Conservation (phyloP, 768 basidiomycete genomes). For the Mrakia frigida region DNA sequence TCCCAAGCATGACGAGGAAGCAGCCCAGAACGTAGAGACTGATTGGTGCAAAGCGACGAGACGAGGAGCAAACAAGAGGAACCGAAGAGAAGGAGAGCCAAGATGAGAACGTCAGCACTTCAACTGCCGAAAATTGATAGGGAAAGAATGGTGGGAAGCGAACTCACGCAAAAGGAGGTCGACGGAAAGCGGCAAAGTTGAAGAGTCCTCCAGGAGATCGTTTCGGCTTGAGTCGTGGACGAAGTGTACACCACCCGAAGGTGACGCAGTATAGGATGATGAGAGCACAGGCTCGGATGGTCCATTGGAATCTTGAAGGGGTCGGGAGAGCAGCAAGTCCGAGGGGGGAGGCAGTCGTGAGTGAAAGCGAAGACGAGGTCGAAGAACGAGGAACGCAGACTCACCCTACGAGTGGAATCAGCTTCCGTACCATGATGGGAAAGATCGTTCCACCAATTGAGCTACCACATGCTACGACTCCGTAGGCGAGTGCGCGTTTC, state of each 20-base stretch:
- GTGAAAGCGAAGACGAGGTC: neutral
- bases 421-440: conserved; percentile 53
- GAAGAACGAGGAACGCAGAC: neutral
- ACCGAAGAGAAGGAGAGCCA: too few species aligned
- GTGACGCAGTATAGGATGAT: conserved; percentile 20
- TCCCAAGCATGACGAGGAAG: conserved; percentile 24
- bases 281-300: conserved; percentile 28
- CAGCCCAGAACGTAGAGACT: conserved; percentile 24
- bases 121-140: neutral
- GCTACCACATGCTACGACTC: conserved; percentile 67
- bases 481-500: conserved; percentile 66
- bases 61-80: neutral
- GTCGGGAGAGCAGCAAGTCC: too few species aligned
- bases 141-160: neutral
- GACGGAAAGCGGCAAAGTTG: conserved; percentile 30
- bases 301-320: conserved; percentile 28
- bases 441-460: conserved; percentile 61
- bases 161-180: conserved; percentile 8
- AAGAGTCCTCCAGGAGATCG: conserved; percentile 29
- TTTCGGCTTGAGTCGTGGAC: conserved; percentile 31
- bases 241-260: conserved; percentile 29
- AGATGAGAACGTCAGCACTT: too few species aligned
- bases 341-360: neutral
- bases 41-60: neutral
- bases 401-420: conserved; percentile 26